Evolutionary conservation across 1,284 basidiomycete genomes (phyloP).

Genomic region (Trichosporon sp.): DNA sequence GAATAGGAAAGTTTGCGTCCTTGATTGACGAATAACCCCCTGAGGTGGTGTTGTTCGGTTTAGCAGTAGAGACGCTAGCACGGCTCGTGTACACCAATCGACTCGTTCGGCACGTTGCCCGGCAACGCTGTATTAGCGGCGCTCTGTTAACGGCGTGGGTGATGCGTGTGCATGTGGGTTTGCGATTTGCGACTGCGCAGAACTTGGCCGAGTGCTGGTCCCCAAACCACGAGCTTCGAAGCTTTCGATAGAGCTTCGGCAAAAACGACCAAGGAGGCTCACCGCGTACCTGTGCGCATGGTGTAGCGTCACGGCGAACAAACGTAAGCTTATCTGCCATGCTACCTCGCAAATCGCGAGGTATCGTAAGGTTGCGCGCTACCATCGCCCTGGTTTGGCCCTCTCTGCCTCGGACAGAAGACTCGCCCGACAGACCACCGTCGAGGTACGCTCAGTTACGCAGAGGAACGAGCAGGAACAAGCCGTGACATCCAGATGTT

Average conservation of each 20-base stretch:
- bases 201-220: background rate
- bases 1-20: slow-evolving; percentile 6
- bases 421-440: background rate
- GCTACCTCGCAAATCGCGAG: no score
- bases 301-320: background rate
- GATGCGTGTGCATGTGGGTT: background rate
- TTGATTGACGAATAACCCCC: background rate
- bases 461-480: background rate
- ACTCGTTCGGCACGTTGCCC: background rate
- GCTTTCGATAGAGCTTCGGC: no score
- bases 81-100: background rate
- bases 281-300: background rate
- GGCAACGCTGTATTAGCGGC: no score
- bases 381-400: background rate
- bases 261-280: no score
- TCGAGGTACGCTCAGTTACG: background rate
- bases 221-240: background rate
- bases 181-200: no score
- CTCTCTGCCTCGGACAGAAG: background rate
- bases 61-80: background rate
- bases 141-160: no score
- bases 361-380: background rate
- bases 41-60: background rate
- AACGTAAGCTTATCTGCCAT: background rate
- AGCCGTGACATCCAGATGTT: slow-evolving; percentile 4